Evolutionary conservation across 2,329 filamentous ascomycete genomes (phyloP).

Genomic region (Cladosporium sp.): DNA sequence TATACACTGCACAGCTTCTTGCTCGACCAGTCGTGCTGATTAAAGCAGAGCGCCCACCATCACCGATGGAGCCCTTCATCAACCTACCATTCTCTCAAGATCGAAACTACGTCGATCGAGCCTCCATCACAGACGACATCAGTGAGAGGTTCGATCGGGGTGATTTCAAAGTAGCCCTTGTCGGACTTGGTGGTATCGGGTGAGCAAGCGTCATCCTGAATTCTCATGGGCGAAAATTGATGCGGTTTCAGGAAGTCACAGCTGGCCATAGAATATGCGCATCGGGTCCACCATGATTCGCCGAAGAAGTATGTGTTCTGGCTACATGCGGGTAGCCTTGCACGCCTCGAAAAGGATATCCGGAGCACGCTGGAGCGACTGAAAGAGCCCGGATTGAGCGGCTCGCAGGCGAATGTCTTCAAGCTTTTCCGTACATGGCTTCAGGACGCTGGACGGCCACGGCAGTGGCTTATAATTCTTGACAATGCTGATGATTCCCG

Average conservation of each 20-base stretch:
- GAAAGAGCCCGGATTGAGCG: slow-evolving; percentile 13
- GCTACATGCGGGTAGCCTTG: slow-evolving; percentile 22
- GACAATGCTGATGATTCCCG: background rate
- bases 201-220: slow-evolving; percentile 12
- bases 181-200: slow-evolving; percentile 23
- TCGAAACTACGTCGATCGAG: no score
- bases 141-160: no score
- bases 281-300: slow-evolving; percentile 8
- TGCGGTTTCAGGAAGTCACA: slow-evolving; percentile 21
- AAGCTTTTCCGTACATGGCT: slow-evolving; percentile 22
- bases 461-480: slow-evolving; percentile 1
- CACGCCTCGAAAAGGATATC: slow-evolving; percentile 20
- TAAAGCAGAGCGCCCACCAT: no score
- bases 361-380: slow-evolving; percentile 14
- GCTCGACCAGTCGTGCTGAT: no score
- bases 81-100: no score
- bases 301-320: slow-evolving; percentile 24
- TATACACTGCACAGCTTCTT: no score
- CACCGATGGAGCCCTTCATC: no score
- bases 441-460: slow-evolving; percentile 9
- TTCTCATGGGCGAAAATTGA: background rate
- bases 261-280: slow-evolving; percentile 24
- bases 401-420: slow-evolving; percentile 18
- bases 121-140: no score
- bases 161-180: slow-evolving; percentile 16